phyloP scores from a whole-genome alignment of 2,329 filamentous ascomycete genomes.

The Colletotrichum viniferum region DNA sequence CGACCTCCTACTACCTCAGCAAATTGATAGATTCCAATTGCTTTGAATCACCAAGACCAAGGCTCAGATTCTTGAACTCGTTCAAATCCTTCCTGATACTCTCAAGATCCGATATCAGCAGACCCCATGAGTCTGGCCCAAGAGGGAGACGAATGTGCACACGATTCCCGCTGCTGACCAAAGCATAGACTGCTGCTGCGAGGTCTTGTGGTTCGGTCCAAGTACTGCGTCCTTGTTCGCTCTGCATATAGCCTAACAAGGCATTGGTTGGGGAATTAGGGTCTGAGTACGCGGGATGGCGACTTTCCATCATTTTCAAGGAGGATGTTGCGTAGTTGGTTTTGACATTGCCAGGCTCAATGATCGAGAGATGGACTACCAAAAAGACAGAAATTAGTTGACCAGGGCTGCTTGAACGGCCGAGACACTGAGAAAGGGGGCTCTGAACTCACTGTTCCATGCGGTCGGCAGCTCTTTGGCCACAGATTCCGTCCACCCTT shows the following conservation, averaged over 20 bases:
- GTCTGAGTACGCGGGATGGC: not conserved
- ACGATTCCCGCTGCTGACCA: not conserved
- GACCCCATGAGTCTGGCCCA: not conserved
- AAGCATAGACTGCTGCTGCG: not conserved
- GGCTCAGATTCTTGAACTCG: not conserved
- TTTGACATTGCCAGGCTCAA: slow-evolving; percentile 45
- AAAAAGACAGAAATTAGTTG: not conserved
- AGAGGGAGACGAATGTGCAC: not conserved
- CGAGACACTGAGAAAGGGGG: not conserved
- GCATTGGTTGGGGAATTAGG: not conserved
- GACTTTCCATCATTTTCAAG: not conserved
- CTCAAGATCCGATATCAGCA: not conserved
- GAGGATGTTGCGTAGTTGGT: slow-evolving; percentile 31
- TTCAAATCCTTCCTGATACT: not conserved
- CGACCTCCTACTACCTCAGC: not conserved
- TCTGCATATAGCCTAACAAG: not conserved
- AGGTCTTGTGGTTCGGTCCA: not conserved
- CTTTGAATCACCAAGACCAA: not conserved
- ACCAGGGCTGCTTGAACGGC: too few species aligned
- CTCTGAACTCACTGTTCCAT: slow-evolving; percentile 41
- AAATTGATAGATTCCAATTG: not conserved
- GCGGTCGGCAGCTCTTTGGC: slow-evolving; percentile 44
- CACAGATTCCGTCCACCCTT: slow-evolving; percentile 51
- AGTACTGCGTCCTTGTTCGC: not conserved
- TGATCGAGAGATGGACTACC: slow-evolving; percentile 42